phyloP scores from a whole-genome alignment of 768 basidiomycete species.

The Suillus subalutaceus region DNA sequence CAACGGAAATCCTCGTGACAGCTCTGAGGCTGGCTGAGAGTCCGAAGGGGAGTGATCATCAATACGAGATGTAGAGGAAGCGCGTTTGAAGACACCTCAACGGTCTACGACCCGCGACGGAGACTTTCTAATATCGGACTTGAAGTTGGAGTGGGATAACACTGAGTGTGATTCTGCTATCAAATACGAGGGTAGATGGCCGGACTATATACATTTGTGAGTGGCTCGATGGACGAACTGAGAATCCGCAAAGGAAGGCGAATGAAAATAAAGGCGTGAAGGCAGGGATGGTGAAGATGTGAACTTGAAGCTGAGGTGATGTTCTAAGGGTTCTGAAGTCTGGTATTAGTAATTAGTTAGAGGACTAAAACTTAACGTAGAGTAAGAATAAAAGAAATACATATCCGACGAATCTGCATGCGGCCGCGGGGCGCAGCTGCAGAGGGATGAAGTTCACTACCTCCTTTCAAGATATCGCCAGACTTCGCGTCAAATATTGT shows the following conservation, averaged over 20 bases:
- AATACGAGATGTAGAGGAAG: not conserved
- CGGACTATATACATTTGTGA: not conserved
- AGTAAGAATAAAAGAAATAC: not conserved
- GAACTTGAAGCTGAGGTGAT: not conserved
- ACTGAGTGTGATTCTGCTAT: not conserved
- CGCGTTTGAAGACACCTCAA: not conserved
- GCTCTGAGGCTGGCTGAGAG: not conserved
- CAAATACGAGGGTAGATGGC: not conserved
- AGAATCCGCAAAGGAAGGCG: not conserved
- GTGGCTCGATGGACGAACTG: not conserved
- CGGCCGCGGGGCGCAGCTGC: not conserved
- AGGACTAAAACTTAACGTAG: not conserved
- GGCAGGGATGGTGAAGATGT: not conserved
- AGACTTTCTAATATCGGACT: not conserved
- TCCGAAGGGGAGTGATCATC: not conserved
- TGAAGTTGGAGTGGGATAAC: not conserved
- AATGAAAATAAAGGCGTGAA: not conserved
- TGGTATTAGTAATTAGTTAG: too few species aligned
- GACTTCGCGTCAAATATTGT: conserved; percentile 17
- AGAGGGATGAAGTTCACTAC: not conserved
- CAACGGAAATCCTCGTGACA: not conserved
- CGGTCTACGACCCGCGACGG: not conserved
- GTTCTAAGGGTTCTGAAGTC: not conserved
- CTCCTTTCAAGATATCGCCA: not conserved
- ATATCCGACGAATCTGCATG: not conserved